These are phyloP conservation scores for Pseudozyma sp. DNA, from an alignment of 1,284 basidiomycete genomes.

Conservation along the genomic window DNA sequence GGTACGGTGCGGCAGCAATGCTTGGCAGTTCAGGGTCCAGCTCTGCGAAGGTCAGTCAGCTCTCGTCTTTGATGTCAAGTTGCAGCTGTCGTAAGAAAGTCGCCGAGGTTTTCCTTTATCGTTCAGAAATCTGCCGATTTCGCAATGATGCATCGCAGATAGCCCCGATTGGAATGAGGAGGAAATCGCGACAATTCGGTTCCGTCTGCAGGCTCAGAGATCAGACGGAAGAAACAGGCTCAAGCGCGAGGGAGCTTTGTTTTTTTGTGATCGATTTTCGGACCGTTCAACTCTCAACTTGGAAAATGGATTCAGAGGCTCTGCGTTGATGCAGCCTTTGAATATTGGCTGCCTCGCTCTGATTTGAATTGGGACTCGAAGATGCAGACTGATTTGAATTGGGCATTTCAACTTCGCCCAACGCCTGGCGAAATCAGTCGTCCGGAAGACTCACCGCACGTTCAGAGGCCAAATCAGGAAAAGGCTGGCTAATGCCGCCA, in stretches of 20 bases:
- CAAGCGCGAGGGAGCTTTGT: neutral
- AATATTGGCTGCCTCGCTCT: neutral
- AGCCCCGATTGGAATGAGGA: conserved; percentile 9
- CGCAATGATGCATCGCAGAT: neutral
- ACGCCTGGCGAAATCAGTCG: neutral
- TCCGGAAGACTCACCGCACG: conserved; percentile 6
- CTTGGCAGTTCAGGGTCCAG: conserved; percentile 27
- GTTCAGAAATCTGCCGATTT: neutral
- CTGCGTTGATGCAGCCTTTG: neutral
- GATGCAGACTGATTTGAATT: conserved; percentile 1
- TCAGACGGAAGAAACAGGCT: conserved; percentile 42
- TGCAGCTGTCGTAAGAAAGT: conserved; percentile 3
- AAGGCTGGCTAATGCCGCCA: too few relatives aligned
- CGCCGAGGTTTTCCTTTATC: neutral
- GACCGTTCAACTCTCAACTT: too few relatives aligned
- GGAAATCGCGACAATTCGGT: conserved; percentile 11
- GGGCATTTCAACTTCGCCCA: neutral
- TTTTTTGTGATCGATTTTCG: conserved; percentile 41
- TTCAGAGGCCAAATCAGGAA: neutral
- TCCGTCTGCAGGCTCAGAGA: conserved; percentile 10
- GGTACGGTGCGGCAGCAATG: neutral
- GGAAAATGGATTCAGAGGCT: neutral
- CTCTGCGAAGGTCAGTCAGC: neutral
- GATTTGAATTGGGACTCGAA: neutral
- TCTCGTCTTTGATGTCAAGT: conserved; percentile 12